These are phyloP conservation scores for Hygrophorus pudorinus DNA, from an alignment of 768 basidiomycete genomes.

Conservation along the genomic window DNA sequence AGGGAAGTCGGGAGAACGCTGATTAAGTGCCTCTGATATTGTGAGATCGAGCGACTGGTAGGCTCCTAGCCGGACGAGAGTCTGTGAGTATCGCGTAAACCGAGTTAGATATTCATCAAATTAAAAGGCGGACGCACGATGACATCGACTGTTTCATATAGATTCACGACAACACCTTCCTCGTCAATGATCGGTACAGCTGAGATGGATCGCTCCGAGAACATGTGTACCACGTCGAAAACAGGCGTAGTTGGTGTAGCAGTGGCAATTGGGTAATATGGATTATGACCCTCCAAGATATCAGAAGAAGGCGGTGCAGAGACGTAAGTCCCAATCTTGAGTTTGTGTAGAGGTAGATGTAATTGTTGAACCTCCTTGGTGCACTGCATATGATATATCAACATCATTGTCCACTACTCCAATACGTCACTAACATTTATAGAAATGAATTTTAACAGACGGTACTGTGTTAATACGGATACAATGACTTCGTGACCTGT, in stretches of 20 bases:
- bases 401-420: conserved; percentile 7
- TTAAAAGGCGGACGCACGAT: conserved; percentile 52
- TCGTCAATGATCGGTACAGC: conserved; percentile 95
- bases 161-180: conserved; percentile 85
- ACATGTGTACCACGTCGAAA: conserved; percentile 98
- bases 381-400: conserved; percentile 43
- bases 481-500: conserved; percentile 95
- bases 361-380: conserved; percentile 74
- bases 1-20: conserved; percentile 90
- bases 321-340: conserved; percentile 93
- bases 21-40: conserved; percentile 83
- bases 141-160: conserved; percentile 99
- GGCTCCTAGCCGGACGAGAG: conserved; percentile 85
- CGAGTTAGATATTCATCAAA: neutral
- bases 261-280: conserved; percentile 85
- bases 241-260: conserved; percentile 87
- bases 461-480: conserved; percentile 93
- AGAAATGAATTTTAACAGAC: conserved; percentile 95
- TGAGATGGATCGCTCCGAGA: conserved; percentile 89
- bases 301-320: conserved; percentile 37
- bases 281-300: conserved; percentile 46
- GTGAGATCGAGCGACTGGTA: conserved; percentile 96
- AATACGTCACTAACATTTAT: conserved; percentile 63
- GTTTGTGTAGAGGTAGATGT: conserved; percentile 68
- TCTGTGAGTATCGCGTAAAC: conserved; percentile 37